Conservation (phyloP, 2,329 filamentous ascomycete species). For the Cercospora sesami region DNA sequence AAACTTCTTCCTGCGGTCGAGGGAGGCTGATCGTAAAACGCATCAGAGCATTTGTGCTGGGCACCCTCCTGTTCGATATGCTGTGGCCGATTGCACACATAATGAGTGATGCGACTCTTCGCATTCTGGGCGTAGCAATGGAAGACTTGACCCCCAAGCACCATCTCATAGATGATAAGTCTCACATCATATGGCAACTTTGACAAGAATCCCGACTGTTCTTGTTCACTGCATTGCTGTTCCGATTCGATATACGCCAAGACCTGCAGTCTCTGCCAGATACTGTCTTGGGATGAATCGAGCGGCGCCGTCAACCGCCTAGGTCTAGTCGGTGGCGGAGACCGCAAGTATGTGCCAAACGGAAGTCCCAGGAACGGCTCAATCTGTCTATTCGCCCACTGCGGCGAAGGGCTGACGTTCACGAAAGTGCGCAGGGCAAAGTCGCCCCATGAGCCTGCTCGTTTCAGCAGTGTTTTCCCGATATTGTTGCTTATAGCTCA, state of each 20-base stretch:
- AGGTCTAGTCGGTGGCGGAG: slow-evolving; percentile 30
- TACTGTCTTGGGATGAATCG: slow-evolving; percentile 26
- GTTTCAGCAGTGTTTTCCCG: slow-evolving; percentile 14
- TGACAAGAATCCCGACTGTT: slow-evolving; percentile 29
- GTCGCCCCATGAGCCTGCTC: slow-evolving; percentile 35
- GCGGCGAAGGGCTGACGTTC: slow-evolving; percentile 35
- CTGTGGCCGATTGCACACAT: slow-evolving; percentile 32
- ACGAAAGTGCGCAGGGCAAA: slow-evolving; percentile 33
- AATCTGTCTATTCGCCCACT: slow-evolving; percentile 37
- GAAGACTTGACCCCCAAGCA: slow-evolving; percentile 34
- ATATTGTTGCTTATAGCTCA: slow-evolving; percentile 7
- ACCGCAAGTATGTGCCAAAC: slow-evolving; percentile 37
- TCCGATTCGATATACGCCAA: slow-evolving; percentile 28
- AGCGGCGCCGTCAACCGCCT: slow-evolving; percentile 34
- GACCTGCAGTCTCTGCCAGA: slow-evolving; percentile 33
- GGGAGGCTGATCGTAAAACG: slow-evolving; percentile 20
- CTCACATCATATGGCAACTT: slow-evolving; percentile 38
- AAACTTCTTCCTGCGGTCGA: slow-evolving; percentile 27
- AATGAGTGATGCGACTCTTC: slow-evolving; percentile 32
- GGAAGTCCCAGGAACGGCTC: slow-evolving; percentile 37
- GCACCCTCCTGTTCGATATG: slow-evolving; percentile 27
- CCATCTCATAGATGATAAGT: slow-evolving; percentile 39
- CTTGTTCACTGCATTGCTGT: slow-evolving; percentile 32
- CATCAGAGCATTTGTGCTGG: slow-evolving; percentile 34
- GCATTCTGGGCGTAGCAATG: slow-evolving; percentile 33